Evolutionary conservation across 192 early-diverging fungal genomes (phyloP), one percentile per base, ranked within the genome.

Genomic region (Entophlyctis luteolus): DNA sequence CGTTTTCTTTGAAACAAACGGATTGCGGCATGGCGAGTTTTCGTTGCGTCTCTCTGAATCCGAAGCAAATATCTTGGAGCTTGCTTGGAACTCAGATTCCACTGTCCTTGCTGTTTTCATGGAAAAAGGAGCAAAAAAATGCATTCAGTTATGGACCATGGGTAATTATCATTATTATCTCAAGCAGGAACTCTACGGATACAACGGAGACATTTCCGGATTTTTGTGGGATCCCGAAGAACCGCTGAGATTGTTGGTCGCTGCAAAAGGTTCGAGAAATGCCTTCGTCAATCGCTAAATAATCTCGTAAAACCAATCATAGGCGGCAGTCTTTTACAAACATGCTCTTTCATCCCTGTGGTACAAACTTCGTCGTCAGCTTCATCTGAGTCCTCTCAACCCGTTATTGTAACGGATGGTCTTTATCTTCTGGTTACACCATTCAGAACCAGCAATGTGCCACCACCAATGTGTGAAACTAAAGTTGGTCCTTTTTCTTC

Each of bases 131-230:
- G 49, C 6, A 3, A 62, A 63, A 37, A 16, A 14, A 23, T 55
- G 22, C 34, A 84, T 99, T 49, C 92, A 99, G 72, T 79, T 99
- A 50, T 99, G 93, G 93, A 78, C 90, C 0, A 90, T 88, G 72
- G 86, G 84, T 55, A 99, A 99, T 84, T 99, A 99, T 77, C 85
- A 96, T 72, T 99, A 92, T 89, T 96, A 97, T 68, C 59, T 97
- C 55, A 94, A 94, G 75, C 93, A 95, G 76, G 89, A 95, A 55
- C 79, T 95, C 18, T 70, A 78, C 0, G 60, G 82, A 3, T 59
- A 72, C 2, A 59, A 34, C 0, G 75, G 75, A 14, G 72, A 75
- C 29, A 62, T 72, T 18, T 65, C 79, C 23, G 76, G 62, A n/a
- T 71, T 93, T 8, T 59, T 77, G 23, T 98, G 96, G 96, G 93